phyloP scores from a whole-genome alignment of 768 basidiomycete species.

The Naganishia randhawae region DNA sequence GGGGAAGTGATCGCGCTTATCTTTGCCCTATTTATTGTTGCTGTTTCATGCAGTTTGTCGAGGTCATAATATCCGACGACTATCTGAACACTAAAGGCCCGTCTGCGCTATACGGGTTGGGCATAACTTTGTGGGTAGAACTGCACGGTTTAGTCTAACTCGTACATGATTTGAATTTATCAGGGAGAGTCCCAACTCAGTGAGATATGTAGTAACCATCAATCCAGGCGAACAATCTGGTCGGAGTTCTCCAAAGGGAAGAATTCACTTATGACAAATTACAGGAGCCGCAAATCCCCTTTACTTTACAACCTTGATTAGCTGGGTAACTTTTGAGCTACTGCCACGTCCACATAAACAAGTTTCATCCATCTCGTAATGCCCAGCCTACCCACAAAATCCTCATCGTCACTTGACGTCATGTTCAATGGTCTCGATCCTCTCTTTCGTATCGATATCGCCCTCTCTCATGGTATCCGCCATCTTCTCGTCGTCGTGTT shows the following conservation, averaged over 20 bases:
- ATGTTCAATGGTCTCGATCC: neutral
- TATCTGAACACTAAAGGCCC: no score
- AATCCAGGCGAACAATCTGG: no score
- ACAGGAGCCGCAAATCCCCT: neutral
- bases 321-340: neutral
- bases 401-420: neutral
- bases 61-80: no score
- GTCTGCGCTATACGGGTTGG: no score
- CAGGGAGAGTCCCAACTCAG: no score
- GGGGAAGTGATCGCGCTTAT: neutral
- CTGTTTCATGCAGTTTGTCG: no score
- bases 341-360: neutral
- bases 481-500: constrained; percentile 1
- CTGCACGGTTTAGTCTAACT: no score
- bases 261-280: neutral
- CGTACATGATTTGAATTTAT: no score
- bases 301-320: neutral
- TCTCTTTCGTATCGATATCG: neutral
- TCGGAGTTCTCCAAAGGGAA: no score
- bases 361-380: neutral
- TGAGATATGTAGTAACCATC: no score
- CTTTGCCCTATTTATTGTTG: no score
- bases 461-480: neutral
- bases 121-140: no score
- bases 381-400: neutral